Evolutionary conservation across 805 yeast species (phyloP), one percentile per base, ranked within the genome.

Genomic region (Yarrowia sp.): DNA sequence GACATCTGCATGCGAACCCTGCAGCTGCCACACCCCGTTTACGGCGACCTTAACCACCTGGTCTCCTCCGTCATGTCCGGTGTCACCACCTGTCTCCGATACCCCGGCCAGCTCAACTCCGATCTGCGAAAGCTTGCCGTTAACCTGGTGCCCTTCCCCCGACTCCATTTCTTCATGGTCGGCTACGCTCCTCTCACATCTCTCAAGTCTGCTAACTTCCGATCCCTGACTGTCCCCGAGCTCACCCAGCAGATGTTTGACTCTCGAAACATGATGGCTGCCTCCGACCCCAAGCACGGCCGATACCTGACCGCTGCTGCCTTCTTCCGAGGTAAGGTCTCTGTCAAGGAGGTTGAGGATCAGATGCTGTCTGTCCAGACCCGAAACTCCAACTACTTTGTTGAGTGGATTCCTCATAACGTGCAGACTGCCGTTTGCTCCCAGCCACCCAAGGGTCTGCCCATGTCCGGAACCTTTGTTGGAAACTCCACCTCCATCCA

Each of bases 351-450:
- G 79, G 96, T 92, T 67, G 97, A 92, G 77, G 97, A 92, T 75
- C 96, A 90, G 77, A 90, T 91, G 92, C 84, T 81, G 76, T 85
- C 85, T 75, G 89, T 89, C 67, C 95, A 90, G 79, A 84, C 87
- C 67, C 87, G 88, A 78, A 88, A 90, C 78, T 82, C 91, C 24
- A 85, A 87, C 66, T 86, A 88, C 76, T 92, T 92, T 73, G 97
- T 92, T 63, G 96, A 91, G 77, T 92, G 97, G 97, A 92, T 92
- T 78, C 97, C 97, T 72, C 90, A 90, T 78, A 92, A 92, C 74
- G 96, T 92, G 69, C 97, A 92, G 81, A 88, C 96, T 38, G 92
- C 97, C 56, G 90, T 92, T 65, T 92, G 97, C 79, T 85, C 92
- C 22, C 95, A 90, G 67, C 89, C 97, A 40, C 96, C 97, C 71